These are phyloP conservation scores for Gnetum montanum DNA, from an alignment of 75 land plant genomes.

Conservation along the genomic window DNA sequence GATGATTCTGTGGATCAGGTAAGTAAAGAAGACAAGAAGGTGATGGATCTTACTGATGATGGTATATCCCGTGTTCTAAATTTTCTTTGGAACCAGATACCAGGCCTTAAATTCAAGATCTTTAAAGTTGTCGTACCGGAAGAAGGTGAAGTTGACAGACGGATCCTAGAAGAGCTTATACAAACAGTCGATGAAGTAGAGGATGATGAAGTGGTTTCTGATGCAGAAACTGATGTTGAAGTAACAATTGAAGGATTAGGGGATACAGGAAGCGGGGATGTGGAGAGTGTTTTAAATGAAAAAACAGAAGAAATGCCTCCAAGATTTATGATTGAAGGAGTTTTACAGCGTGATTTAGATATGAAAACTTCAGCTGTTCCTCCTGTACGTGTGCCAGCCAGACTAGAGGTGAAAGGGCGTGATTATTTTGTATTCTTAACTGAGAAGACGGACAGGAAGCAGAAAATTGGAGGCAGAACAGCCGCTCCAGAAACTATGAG, in stretches of 20 bases:
- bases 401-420: constrained; percentile 38
- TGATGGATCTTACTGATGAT: constrained; percentile 40
- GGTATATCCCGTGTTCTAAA: constrained; percentile 49
- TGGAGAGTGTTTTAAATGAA: constrained; percentile 15
- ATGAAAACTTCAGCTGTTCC: constrained; percentile 21
- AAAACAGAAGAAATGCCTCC: constrained; percentile 23
- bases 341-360: constrained; percentile 29
- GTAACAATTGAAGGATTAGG: constrained; percentile 23
- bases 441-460: constrained; percentile 25
- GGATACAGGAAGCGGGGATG: constrained; percentile 19
- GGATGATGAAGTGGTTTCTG: constrained; percentile 11
- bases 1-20: constrained; percentile 24
- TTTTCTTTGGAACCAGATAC: constrained; percentile 63
- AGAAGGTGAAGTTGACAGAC: constrained; percentile 50
- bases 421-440: constrained; percentile 54
- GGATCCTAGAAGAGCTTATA: constrained; percentile 47
- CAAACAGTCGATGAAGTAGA: constrained; percentile 41
- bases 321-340: constrained; percentile 63
- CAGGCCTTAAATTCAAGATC: constrained; percentile 76
- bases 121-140: constrained; percentile 67
- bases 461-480: constrained; percentile 12
- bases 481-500: constrained; percentile 1
- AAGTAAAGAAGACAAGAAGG: constrained; percentile 36
- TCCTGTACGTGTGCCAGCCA: constrained; percentile 64
- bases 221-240: constrained; percentile 14